Evolutionary conservation across 2,329 filamentous ascomycete genomes (phyloP), one percentile per base, ranked within the genome.

Genomic region (Cryphonectria radicalis): DNA sequence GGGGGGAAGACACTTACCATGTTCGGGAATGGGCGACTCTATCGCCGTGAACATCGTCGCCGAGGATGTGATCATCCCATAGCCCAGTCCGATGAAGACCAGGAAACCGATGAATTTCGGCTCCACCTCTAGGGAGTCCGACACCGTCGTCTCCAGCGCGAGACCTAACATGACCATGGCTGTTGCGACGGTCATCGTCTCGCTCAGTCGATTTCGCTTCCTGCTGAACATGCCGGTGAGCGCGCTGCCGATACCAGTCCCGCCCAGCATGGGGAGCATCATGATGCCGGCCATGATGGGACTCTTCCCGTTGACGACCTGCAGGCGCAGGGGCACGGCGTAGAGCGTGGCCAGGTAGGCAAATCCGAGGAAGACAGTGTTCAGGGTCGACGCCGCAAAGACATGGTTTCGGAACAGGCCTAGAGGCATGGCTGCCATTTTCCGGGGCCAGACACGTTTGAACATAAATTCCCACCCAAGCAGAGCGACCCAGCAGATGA

Each of bases 201-300:
- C 85, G 59, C 79, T 82, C 4, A 84, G 78, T 28, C 80, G 77
- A 50, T 86, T 83, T 68, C 78, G 80, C 46, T 77, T 80, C 11
- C 78, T 74, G 70, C 85, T 88, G 40, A 87, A 28, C 25, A 77
- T 79, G 0, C 86, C 85, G 4, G 80, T 79, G 3, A 84, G 25
- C 2, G 79, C 75, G 50, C 83, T 87, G 8, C 85, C 86, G 0
- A 85, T 19, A 0, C 85, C 85, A 6, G 83, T 81, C 1, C 81
- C 79, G n/a, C 79, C 85, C 14, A 88, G 78, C 84, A 88, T 85
- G 0, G 87, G 86, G 37, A 88, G 79, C 66, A 89, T 76, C 83
- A 87, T 83, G 37, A 88, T 75, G 14, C 86, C 86, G 0, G 85
- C 82, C 19, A 83, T 73, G 4, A 88, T 78, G 2, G 85, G 74